Evolutionary conservation across 345 rosid genomes (phyloP).

Genomic region (Cardamine occulta): DNA sequence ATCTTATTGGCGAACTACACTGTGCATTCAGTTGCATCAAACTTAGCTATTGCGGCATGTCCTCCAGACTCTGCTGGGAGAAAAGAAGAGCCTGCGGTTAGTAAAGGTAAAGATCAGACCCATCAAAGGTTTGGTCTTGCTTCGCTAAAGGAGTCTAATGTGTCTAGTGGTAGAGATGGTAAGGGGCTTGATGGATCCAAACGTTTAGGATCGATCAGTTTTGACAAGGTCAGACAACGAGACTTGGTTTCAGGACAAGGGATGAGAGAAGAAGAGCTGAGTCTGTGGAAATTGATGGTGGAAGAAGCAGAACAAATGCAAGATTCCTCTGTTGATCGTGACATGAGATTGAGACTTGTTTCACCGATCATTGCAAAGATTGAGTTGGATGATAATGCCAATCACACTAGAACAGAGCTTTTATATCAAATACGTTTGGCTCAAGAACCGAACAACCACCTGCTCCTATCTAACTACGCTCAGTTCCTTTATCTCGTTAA

Average conservation of each 20-base stretch:
- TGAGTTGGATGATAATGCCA: conserved; percentile 54
- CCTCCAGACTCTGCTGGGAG: conserved; percentile 1
- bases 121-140: conserved; percentile 22
- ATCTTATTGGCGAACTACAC: conserved; percentile 69
- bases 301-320: conserved; percentile 58
- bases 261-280: conserved; percentile 44
- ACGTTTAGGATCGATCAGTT: neutral
- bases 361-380: conserved; percentile 49
- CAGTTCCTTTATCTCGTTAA: conserved; percentile 64
- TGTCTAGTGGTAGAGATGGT: conserved; percentile 4
- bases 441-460: conserved; percentile 63
- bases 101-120: conserved; percentile 1
- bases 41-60: conserved; percentile 27
- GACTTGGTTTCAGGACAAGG: conserved; percentile 25
- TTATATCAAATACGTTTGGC: conserved; percentile 60
- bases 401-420: conserved; percentile 56
- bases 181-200: neutral
- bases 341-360: conserved; percentile 44
- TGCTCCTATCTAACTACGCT: conserved; percentile 71
- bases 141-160: neutral
- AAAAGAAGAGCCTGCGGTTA: neutral
- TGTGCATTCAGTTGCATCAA: conserved; percentile 58
- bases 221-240: conserved; percentile 4
- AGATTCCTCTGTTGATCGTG: conserved; percentile 47
- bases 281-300: conserved; percentile 57